These are phyloP conservation scores for Zygosaccharomyces bisporus DNA, from an alignment of 805 yeast genomes.

Conservation along the genomic window DNA sequence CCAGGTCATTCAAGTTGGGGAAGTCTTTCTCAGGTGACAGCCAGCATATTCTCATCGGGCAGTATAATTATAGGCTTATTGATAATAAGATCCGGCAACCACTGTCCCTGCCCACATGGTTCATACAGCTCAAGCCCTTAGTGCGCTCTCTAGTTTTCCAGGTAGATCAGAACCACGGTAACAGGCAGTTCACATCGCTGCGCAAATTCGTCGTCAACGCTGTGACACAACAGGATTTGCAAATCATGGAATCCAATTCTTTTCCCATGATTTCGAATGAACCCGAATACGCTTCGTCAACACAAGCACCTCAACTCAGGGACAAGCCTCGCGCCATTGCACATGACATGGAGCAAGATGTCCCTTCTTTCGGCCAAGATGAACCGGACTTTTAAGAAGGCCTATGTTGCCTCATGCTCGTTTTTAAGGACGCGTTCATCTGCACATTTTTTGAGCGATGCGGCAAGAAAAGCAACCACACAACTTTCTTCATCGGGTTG, in stretches of 20 bases:
- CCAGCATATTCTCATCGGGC: slow-evolving; percentile 29
- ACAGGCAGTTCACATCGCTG: slow-evolving; percentile 36
- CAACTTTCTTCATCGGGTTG: background rate
- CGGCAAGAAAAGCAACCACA: no score
- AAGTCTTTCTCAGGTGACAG: slow-evolving; percentile 19
- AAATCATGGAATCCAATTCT: slow-evolving; percentile 22
- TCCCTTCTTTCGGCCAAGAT: slow-evolving; percentile 35
- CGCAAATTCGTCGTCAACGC: slow-evolving; percentile 43
- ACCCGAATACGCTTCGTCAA: slow-evolving; percentile 18
- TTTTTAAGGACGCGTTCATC: no score
- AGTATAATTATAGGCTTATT: slow-evolving; percentile 28
- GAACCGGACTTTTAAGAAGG: slow-evolving; percentile 19
- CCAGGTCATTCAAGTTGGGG: slow-evolving; percentile 19
- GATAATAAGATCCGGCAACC: slow-evolving; percentile 29
- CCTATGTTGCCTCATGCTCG: background rate
- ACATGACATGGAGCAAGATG: slow-evolving; percentile 5
- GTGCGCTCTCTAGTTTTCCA: slow-evolving; percentile 35
- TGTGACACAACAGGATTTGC: slow-evolving; percentile 37
- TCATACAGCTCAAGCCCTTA: slow-evolving; percentile 31
- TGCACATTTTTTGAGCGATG: no score
- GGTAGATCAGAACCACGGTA: slow-evolving; percentile 38
- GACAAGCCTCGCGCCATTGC: slow-evolving; percentile 8
- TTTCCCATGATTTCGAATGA: slow-evolving; percentile 21
- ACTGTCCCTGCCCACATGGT: slow-evolving; percentile 32
- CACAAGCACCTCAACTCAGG: slow-evolving; percentile 1